phyloP scores from a whole-genome alignment of 2,329 filamentous ascomycete species.

The Sporothrix euskadiensis region DNA sequence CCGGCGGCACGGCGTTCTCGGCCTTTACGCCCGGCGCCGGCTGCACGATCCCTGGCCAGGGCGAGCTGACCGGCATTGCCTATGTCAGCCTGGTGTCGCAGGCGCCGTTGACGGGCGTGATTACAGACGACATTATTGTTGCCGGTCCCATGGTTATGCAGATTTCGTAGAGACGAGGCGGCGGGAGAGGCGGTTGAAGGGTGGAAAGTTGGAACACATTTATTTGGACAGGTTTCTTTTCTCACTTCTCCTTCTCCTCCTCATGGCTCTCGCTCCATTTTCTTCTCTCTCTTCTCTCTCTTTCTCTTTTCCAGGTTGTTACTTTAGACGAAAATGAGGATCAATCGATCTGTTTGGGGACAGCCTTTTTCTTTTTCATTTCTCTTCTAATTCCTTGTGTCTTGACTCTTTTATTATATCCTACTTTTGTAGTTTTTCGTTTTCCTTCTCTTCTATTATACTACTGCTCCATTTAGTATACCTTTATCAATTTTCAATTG shows the following conservation, averaged over 20 bases:
- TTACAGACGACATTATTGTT: slow-evolving; percentile 64
- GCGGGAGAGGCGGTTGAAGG: background rate
- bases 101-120: slow-evolving; percentile 50
- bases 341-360: slow-evolving; percentile 20
- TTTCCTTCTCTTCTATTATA: slow-evolving; percentile 20
- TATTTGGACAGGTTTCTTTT: background rate
- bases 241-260: background rate
- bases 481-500: slow-evolving; percentile 17
- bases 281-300: background rate
- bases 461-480: slow-evolving; percentile 19
- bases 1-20: slow-evolving; percentile 62
- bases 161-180: slow-evolving; percentile 43
- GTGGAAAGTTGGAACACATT: background rate
- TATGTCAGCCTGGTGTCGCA: slow-evolving; percentile 66
- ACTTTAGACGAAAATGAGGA: slow-evolving; percentile 24
- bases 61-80: slow-evolving; percentile 59
- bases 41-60: slow-evolving; percentile 61
- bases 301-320: slow-evolving; percentile 14
- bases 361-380: slow-evolving; percentile 1
- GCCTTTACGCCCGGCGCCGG: slow-evolving; percentile 54
- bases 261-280: background rate
- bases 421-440: slow-evolving; percentile 8
- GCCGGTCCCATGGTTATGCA: slow-evolving; percentile 64
- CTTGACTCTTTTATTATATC: slow-evolving; percentile 16
- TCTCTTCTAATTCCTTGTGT: slow-evolving; percentile 17